These are phyloP conservation scores for Warburgia ugandensis DNA, from an alignment of 164 flowering plant genomes.

Conservation along the genomic window DNA sequence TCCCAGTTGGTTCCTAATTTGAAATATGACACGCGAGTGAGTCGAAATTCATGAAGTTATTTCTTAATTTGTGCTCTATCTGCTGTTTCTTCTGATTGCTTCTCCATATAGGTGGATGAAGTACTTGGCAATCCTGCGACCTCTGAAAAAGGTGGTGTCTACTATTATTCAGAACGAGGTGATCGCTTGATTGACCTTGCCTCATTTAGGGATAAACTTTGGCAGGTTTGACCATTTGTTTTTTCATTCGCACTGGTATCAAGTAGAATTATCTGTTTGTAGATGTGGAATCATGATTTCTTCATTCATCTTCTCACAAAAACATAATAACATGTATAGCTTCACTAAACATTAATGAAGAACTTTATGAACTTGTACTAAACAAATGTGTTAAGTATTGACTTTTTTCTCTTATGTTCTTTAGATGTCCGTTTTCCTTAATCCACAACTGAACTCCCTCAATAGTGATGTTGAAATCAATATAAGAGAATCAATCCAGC, in stretches of 20 bases:
- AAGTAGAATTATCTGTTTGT: too few species aligned
- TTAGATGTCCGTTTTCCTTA: constrained; percentile 42
- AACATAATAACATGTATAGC: too few species aligned
- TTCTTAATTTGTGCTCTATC: constrained; percentile 1
- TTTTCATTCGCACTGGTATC: too few species aligned
- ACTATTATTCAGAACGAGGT: constrained; percentile 89
- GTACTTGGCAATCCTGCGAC: constrained; percentile 58
- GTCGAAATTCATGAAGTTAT: constrained; percentile 5
- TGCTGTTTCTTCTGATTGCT: background rate
- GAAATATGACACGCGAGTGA: constrained; percentile 57
- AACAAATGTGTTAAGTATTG: background rate
- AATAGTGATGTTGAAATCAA: constrained; percentile 64
- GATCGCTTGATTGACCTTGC: constrained; percentile 86
- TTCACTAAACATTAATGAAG: too few species aligned
- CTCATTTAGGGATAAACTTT: constrained; percentile 73
- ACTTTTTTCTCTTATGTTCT: constrained; percentile 1
- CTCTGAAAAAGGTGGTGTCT: constrained; percentile 69
- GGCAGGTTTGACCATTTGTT: constrained; percentile 76
- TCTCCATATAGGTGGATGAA: constrained; percentile 52
- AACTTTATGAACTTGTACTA: too few species aligned
- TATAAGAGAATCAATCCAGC: constrained; percentile 63
- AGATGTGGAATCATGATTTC: background rate
- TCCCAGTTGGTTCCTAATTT: constrained; percentile 47
- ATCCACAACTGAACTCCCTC: constrained; percentile 44
- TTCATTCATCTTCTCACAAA: too few species aligned